These are phyloP conservation scores for Aspergillus ibericus DNA, from an alignment of 2,329 filamentous ascomycete species.

Conservation along the genomic window DNA sequence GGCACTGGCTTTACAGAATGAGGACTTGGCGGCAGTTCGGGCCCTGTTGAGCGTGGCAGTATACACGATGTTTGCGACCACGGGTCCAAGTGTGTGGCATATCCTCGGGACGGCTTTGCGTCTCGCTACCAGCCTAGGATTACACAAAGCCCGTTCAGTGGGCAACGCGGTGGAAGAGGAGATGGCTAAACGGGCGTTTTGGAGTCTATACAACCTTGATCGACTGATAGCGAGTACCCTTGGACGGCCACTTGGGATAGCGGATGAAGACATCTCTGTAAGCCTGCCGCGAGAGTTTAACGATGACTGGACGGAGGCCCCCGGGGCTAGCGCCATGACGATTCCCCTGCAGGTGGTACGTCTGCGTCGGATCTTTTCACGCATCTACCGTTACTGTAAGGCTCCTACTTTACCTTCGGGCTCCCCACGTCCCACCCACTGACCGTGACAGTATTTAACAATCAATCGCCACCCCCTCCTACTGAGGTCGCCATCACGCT, in stretches of 20 bases:
- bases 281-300: conserved; percentile 40
- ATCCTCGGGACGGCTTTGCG: conserved; percentile 40
- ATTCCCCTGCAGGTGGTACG: conserved; percentile 40
- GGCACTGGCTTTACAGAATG: conserved; percentile 37
- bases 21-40: conserved; percentile 39
- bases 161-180: conserved; percentile 37
- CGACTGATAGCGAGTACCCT: conserved; percentile 42
- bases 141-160: conserved; percentile 35
- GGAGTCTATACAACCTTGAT: conserved; percentile 47
- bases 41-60: conserved; percentile 38
- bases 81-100: conserved; percentile 42
- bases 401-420: background rate
- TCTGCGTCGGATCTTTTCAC: conserved; percentile 40
- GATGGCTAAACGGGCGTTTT: conserved; percentile 45
- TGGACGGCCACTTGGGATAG: conserved; percentile 41
- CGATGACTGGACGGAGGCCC: conserved; percentile 40
- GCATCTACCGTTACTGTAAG: conserved; percentile 41
- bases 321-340: conserved; percentile 38
- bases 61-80: conserved; percentile 40
- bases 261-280: conserved; percentile 45
- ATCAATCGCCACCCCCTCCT: conserved; percentile 29
- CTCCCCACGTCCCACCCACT: background rate
- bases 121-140: conserved; percentile 38
- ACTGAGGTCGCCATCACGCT: conserved; percentile 30
- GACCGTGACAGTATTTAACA: conserved; percentile 35